phyloP scores from a whole-genome alignment of 2,329 filamentous ascomycete species.

The Chaetomiaceae sp. region DNA sequence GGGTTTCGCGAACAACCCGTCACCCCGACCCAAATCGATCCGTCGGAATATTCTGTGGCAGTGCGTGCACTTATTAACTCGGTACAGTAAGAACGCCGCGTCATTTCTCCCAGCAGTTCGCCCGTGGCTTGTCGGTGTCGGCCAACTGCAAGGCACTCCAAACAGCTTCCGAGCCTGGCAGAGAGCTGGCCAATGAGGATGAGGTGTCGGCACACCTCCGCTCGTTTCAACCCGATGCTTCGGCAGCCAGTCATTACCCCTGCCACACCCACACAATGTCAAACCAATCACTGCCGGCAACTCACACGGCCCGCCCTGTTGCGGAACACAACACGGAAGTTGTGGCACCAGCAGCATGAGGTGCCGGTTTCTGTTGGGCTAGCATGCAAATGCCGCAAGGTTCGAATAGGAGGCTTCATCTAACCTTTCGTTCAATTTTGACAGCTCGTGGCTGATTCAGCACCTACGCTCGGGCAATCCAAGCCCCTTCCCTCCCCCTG shows the following conservation, averaged over 20 bases:
- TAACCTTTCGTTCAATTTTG: background rate
- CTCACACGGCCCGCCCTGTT: background rate
- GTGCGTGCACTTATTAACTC: too few species aligned
- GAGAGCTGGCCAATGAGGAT: background rate
- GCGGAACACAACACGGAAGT: background rate
- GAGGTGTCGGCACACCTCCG: background rate
- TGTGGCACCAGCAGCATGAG: background rate
- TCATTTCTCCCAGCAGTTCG: background rate
- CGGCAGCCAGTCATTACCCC: conserved; percentile 8
- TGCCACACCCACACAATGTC: background rate
- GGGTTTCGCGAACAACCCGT: too few species aligned
- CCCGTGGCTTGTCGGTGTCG: background rate
- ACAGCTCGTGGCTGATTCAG: background rate
- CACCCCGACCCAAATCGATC: too few species aligned
- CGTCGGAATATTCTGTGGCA: too few species aligned
- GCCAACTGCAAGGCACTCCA: background rate
- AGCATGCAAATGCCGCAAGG: background rate
- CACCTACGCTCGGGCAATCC: background rate
- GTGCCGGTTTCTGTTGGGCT: background rate
- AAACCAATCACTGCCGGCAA: background rate
- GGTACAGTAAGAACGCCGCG: too few species aligned
- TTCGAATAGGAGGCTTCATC: background rate
- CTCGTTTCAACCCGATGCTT: conserved; percentile 4
- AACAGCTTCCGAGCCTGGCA: background rate
- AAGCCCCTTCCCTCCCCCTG: background rate